Conservation (phyloP, 495 filamentous ascomycete species). For the Hyaloscypha bicolor region DNA sequence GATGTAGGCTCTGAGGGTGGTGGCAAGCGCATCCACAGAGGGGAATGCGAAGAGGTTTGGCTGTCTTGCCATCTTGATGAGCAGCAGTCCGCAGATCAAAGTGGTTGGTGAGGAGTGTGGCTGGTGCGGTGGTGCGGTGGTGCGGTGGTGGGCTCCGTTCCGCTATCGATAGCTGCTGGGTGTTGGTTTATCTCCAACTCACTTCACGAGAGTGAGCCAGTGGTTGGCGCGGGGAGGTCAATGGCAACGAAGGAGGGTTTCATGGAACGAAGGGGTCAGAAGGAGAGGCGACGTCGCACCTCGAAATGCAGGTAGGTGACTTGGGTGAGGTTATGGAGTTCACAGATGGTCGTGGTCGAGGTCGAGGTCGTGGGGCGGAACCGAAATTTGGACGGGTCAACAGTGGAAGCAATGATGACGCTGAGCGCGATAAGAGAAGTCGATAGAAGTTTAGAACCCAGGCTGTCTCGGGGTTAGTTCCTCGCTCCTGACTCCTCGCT, state of each 20-base stretch:
- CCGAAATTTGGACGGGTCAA: constrained; percentile 18
- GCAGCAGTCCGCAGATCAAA: neutral
- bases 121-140: neutral
- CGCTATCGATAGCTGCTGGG: constrained; percentile 6
- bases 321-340: neutral
- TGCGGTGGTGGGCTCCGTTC: neutral
- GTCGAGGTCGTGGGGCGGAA: neutral
- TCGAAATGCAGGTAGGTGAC: neutral
- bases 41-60: constrained; percentile 86
- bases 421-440: constrained; percentile 10
- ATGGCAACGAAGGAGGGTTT: neutral
- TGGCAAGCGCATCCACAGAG: constrained; percentile 66
- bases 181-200: neutral
- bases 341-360: neutral
- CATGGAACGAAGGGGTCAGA: neutral
- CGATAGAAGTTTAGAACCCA: neutral
- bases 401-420: constrained; percentile 6
- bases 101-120: neutral
- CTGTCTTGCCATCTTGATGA: constrained; percentile 62
- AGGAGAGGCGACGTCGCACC: constrained; percentile 1
- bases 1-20: constrained; percentile 77
- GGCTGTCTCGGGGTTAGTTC: neutral
- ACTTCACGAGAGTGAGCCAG: neutral
- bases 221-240: neutral
- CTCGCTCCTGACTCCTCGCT: neutral